phyloP scores from a whole-genome alignment of 495 filamentous ascomycete genomes.

The Hypomontagnella monticulosa region DNA sequence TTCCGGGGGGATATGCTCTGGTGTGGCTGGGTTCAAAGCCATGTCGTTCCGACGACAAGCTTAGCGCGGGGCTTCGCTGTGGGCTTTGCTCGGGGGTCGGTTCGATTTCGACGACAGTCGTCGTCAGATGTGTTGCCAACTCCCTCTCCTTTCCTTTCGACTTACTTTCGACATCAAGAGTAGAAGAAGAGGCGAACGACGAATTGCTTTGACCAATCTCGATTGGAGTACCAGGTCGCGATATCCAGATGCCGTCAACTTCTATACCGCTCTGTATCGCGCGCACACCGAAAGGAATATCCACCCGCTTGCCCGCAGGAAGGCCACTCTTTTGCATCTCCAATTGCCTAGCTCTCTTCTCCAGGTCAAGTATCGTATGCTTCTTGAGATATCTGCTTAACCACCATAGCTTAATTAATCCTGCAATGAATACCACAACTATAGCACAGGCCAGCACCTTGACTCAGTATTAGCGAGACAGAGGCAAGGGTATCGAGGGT shows the following conservation, averaged over 20 bases:
- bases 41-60: slow-evolving; percentile 38
- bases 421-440: slow-evolving; percentile 60
- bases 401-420: slow-evolving; percentile 68
- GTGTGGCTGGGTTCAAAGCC: slow-evolving; percentile 17
- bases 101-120: slow-evolving; percentile 32
- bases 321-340: slow-evolving; percentile 63
- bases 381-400: slow-evolving; percentile 71
- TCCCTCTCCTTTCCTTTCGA: slow-evolving; percentile 39
- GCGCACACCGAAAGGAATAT: slow-evolving; percentile 88
- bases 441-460: slow-evolving; percentile 61
- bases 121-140: slow-evolving; percentile 23
- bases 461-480: slow-evolving; percentile 33
- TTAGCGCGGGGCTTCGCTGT: slow-evolving; percentile 39
- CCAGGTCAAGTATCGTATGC: slow-evolving; percentile 71
- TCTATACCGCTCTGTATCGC: slow-evolving; percentile 87
- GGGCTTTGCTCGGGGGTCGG: slow-evolving; percentile 43
- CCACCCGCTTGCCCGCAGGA: slow-evolving; percentile 57
- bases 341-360: slow-evolving; percentile 65
- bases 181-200: slow-evolving; percentile 49
- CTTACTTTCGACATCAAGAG: slow-evolving; percentile 39
- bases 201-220: slow-evolving; percentile 33
- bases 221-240: slow-evolving; percentile 67
- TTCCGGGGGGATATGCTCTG: slow-evolving; percentile 21
- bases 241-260: slow-evolving; percentile 91
- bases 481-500: background rate